phyloP scores from a whole-genome alignment of 164 flowering plant species.

The Vitis riparia region DNA sequence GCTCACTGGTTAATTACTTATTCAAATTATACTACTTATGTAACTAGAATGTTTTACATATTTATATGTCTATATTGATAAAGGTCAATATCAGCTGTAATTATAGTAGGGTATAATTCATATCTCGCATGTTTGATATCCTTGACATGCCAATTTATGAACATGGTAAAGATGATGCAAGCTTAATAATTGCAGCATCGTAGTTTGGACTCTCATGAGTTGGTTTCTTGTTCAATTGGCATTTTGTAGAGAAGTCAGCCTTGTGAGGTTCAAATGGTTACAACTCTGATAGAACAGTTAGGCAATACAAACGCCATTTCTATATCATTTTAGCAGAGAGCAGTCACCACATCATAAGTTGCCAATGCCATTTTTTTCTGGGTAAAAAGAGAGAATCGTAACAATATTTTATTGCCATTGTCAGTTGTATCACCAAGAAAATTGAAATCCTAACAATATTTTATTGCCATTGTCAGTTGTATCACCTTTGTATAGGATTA shows the following conservation, averaged over 20 bases:
- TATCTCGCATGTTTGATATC: background rate
- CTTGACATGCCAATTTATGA: background rate
- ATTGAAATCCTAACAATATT: background rate
- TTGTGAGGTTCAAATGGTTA: background rate
- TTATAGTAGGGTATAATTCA: background rate
- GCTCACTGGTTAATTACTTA: no score
- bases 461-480: background rate
- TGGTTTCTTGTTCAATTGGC: no score
- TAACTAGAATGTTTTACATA: background rate
- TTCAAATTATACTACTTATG: no score
- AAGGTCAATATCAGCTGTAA: background rate
- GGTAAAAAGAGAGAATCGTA: background rate
- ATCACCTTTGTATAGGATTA: background rate
- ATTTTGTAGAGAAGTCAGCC: background rate
- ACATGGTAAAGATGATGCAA: background rate
- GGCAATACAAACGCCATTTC: background rate
- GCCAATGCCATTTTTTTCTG: background rate
- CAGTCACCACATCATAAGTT: background rate
- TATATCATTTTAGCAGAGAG: background rate
- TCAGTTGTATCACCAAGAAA: constrained; percentile 1
- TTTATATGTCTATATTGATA: background rate
- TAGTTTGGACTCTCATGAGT: no score
- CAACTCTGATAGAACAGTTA: background rate
- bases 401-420: background rate
- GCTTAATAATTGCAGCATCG: background rate